Base-by-base conservation (phyloP, 2,329 filamentous ascomycete genomes). In the Hypoxylon sp. region DNA sequence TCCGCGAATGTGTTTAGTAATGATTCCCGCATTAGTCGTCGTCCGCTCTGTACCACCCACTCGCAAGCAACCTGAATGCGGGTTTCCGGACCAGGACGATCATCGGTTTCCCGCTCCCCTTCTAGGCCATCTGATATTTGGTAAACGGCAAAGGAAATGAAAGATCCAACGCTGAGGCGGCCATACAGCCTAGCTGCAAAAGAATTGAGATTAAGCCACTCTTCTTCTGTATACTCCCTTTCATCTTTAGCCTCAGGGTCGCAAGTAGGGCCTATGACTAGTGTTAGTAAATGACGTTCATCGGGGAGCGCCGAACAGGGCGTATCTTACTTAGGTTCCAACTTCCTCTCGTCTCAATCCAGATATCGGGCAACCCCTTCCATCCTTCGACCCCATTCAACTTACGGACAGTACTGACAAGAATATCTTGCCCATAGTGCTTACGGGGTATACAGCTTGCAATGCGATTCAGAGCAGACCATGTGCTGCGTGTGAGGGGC, bases 191-290 rank as follows among this genome's bases (percentile, higher is more conserved):
- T 44, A 19, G 39, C 39, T 11, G 39, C 39, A n/a, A 44, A 44
- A 11, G 39, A 44, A 11, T 44, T 44, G 17, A 44, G 39, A 44
- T 19, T 44, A 17, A 44, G 39, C 39, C 39, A 44, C 39, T 44
- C 39, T 22, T 44, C 17, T 44, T 44, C 39, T 44, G 39, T 44
- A 44, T 22, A 44, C 39, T 44, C 39, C 9, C 17, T 10, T 22
- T 44, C 39, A 17, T 44, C 39, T 11, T 44, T 44, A 22, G 17
- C 9, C 17, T 22, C 19, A 9, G 39, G 39, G 17, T 44, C 39
- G 39, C 39, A 10, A 22, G 17, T 44, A 22, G 39, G 39, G 22
- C 39, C 39, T 44, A 44, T 22, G 17, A 11, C 17, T 11, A 10
- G 39, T n/a, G 17, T 44, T 44, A 44, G 17, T 17, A 44, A 37